Percentiles rank a stretch among this genome's conserved stretches.
These are phyloP conservation scores for Phylloporus sp. DNA, from an alignment of 768 basidiomycete species.

Conservation along the genomic window DNA sequence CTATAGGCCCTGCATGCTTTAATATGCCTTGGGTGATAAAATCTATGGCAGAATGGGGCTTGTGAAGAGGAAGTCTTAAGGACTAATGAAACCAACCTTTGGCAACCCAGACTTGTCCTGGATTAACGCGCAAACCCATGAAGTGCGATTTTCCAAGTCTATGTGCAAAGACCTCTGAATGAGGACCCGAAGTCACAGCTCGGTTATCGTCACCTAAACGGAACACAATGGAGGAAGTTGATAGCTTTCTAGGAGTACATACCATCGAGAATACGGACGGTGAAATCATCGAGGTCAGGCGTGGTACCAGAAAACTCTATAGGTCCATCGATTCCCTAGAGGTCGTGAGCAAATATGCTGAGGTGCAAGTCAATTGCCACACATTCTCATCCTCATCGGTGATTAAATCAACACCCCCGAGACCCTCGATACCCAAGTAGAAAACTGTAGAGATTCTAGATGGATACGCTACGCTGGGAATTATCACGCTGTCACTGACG, in stretches of 20 bases:
- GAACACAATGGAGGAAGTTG: conserved; percentile 3
- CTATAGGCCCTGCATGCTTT: conserved; percentile 49
- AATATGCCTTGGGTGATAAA: conserved; percentile 58
- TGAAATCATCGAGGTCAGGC: conserved; percentile 79
- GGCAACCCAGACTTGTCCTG: conserved; percentile 78
- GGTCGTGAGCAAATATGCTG: conserved; percentile 4
- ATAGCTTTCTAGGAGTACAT: conserved; percentile 6
- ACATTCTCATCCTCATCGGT: conserved; percentile 75
- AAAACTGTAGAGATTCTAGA: conserved; percentile 78
- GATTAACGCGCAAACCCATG: conserved; percentile 55
- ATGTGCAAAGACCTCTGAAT: conserved; percentile 53
- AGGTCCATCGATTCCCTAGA: conserved; percentile 69
- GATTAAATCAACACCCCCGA: conserved; percentile 79
- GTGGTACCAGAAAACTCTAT: conserved; percentile 70
- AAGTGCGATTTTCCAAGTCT: conserved; percentile 70
- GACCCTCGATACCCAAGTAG: conserved; percentile 84
- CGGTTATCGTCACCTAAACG: conserved; percentile 56
- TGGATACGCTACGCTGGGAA: conserved; percentile 33
- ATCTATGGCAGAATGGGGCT: conserved; percentile 39
- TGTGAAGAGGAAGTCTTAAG: neutral
- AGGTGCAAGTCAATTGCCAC: conserved; percentile 16
- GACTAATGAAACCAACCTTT: conserved; percentile 48
- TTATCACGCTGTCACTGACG: conserved; percentile 24
- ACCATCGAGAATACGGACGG: conserved; percentile 78
- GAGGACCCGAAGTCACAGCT: conserved; percentile 50